Evolutionary conservation across 2,329 filamentous ascomycete genomes (phyloP).

Genomic region (Cytospora schulzeri): DNA sequence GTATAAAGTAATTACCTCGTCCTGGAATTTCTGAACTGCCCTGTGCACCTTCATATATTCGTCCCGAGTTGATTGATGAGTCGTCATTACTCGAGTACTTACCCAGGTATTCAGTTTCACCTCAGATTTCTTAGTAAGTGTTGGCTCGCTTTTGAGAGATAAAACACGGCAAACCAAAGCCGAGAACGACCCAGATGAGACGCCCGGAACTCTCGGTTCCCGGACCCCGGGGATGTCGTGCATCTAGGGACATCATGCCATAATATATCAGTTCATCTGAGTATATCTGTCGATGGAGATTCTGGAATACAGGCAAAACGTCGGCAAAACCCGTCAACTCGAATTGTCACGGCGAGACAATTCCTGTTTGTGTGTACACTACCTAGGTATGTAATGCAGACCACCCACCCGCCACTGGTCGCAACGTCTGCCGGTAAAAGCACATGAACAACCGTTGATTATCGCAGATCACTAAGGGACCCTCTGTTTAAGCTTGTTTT

Average conservation of each 20-base stretch:
- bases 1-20: too few relatives aligned
- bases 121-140: background rate
- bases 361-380: too few relatives aligned
- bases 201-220: background rate
- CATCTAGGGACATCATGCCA: background rate
- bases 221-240: background rate
- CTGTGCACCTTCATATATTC: too few relatives aligned
- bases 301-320: background rate
- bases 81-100: too few relatives aligned
- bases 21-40: too few relatives aligned
- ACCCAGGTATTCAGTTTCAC: background rate
- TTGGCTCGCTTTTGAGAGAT: background rate
- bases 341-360: background rate
- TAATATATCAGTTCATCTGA: background rate
- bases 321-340: background rate
- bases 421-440: background rate
- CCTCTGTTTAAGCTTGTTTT: background rate
- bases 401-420: background rate
- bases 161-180: background rate
- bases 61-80: too few relatives aligned
- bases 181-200: background rate
- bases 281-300: background rate
- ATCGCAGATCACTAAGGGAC: background rate
- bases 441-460: background rate
- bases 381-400: background rate